Base-by-base conservation (phyloP, 2,329 filamentous ascomycete species). In the Cordyceps tenuipes region DNA sequence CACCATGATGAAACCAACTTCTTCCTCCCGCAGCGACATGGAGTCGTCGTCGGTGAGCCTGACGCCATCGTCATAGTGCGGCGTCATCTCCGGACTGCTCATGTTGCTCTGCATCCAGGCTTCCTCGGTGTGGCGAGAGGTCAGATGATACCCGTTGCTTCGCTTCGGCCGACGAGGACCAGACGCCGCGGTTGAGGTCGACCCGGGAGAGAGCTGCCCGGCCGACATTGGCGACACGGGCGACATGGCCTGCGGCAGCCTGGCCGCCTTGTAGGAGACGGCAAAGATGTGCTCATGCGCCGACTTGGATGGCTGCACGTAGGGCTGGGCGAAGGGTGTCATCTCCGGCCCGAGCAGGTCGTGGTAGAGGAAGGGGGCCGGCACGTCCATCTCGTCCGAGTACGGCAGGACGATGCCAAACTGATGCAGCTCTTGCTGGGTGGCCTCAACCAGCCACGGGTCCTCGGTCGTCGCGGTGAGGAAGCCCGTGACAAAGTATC, bases 281-380 rank as follows among this genome's bases (percentile, higher is more conserved):
- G 60, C 60, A 54, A 61, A 61, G 17, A 61, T 58, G 15, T 61
- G 54, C 41, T 58, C 54, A 31, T 50, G 31, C n/a, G 49, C 29
- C 2, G 58, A 36, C 23, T 41, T 46, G 7, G 36, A 13, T 9
- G 52, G 59, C 19, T 57, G 46, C 19, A 17, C 48, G 36, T 51
- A 54, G 5, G 19, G 44, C 23, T 55, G 51, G 7, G 58, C 34
- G n/a, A 60, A 44, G 19, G 34, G 15, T 7, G 59, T 36, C 52
- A 61, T 47, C 9, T 57, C 53, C 10, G 52, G 46, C 8, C 53
- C 59, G 10, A 61, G 39, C 12, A 61, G 12, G 47, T 57, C 59
- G 9, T 57, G 46, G 53, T 61, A 58, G 15, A 58, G 54, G 23
- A 61, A 61, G n/a, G 60, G 60, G 5, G 50, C 34, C 7, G 60